Base-by-base conservation (phyloP, 192 early-diverging fungal genomes). In the Podila verticillata region DNA sequence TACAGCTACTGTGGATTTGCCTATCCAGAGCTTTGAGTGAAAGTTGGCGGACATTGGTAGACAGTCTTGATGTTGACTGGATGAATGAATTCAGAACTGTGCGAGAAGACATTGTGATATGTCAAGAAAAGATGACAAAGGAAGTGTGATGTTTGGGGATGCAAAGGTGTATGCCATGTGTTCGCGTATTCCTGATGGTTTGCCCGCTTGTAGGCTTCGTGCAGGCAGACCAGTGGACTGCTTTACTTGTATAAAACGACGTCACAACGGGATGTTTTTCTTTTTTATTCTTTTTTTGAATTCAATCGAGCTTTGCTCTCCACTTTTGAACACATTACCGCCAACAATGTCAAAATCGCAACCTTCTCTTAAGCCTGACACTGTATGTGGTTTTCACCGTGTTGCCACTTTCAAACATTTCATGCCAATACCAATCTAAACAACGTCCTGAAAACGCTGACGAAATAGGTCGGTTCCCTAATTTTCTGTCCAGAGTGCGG, bases 401-500 rank as follows among this genome's bases (percentile, higher is more conserved):
- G 28, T 36, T 5, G 0, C 20, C 35, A 9, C n/a, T 4, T 22
- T 3, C 1, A 7, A 31, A 17, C 3, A 7, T 29, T 54, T 54
- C 20, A 26, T 24, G 44, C 0, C 5, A 1, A 7, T 17, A 9
- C 9, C 22, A 26, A 8, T 54, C 8, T 24, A 54, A 24, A 24
- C 51, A 24, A 54, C 20, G 8, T 54, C 8, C 20, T 7, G 17
- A 19, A 24, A 26, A 24, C 61, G 28, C 13, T 29, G 3, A 20
- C 28, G 58, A 0, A 28, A 4, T 72, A 74, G 73, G 73, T 89
- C 75, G 92, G 92, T 34, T 92, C 92, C 20, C 91, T 98, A 47
- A 91, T 96, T 32, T 97, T 98, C 73, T 98, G 97, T 84, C 86
- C 90, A 48, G 93, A 92, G 51, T 98, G 97, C 82, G 94, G 95